phyloP scores from a whole-genome alignment of 192 early-diverging fungal genomes.

The Rhizophagus clarus region DNA sequence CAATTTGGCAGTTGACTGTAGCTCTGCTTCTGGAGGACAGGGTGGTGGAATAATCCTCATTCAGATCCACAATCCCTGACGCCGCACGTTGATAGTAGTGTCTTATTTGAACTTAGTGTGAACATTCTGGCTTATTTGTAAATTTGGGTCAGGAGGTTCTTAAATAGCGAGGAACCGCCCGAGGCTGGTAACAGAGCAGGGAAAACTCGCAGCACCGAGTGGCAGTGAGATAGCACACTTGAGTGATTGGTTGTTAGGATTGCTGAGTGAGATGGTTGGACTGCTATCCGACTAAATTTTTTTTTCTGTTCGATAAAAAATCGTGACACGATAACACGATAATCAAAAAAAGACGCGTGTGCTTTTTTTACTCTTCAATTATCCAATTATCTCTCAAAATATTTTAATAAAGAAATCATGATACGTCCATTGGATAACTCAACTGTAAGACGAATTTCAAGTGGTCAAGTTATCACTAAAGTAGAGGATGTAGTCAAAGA shows the following conservation, averaged over 20 bases:
- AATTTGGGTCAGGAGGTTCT: constrained; percentile 41
- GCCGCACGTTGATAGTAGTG: constrained; percentile 42
- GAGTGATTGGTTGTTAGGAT: constrained; percentile 34
- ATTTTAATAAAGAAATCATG: not conserved
- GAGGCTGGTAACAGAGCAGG: constrained; percentile 53
- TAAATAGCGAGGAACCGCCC: constrained; percentile 43
- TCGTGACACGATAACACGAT: not conserved
- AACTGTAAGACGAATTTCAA: constrained; percentile 37
- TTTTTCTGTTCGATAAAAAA: not conserved
- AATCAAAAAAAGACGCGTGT: not conserved
- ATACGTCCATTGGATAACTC: constrained; percentile 34
- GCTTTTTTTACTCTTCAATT: too few relatives aligned
- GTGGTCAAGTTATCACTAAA: constrained; percentile 45
- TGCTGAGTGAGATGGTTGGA: constrained; percentile 26
- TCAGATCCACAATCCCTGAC: constrained; percentile 1
- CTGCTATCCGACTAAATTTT: not conserved
- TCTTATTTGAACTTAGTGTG: constrained; percentile 46
- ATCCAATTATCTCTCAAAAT: not conserved
- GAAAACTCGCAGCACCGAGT: constrained; percentile 47
- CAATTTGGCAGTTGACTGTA: constrained; percentile 32
- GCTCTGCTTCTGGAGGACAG: constrained; percentile 28
- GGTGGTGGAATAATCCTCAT: constrained; percentile 22
- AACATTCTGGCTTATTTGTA: constrained; percentile 42
- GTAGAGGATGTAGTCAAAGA: constrained; percentile 42
- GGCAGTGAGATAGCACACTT: constrained; percentile 47